Conservation (phyloP, 352 stramenopile species). For the Phytopythium helicoides region DNA sequence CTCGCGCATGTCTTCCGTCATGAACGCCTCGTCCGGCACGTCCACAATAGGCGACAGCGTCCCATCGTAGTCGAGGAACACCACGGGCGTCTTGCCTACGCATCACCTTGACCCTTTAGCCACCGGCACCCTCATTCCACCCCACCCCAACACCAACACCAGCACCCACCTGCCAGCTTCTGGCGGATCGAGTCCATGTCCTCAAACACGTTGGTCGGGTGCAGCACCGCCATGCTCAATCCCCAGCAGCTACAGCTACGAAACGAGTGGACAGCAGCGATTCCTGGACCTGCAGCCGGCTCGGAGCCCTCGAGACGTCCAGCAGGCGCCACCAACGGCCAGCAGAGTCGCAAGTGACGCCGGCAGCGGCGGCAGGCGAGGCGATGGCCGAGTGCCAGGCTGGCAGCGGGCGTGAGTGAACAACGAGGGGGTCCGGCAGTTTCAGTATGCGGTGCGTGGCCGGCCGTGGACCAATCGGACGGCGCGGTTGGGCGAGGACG, state of each 20-base stretch:
- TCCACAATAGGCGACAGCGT: constrained; percentile 81
- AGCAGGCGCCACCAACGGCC: too few relatives aligned
- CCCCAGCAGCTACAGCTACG: too few relatives aligned
- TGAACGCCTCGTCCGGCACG: constrained; percentile 62
- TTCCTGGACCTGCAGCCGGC: too few relatives aligned
- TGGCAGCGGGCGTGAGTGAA: too few relatives aligned
- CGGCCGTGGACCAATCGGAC: constrained; percentile 15
- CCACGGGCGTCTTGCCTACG: constrained; percentile 57
- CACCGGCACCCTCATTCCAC: too few relatives aligned
- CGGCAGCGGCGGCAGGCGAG: too few relatives aligned
- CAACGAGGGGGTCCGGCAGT: too few relatives aligned
- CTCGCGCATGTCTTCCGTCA: constrained; percentile 60
- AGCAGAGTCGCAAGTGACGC: too few relatives aligned
- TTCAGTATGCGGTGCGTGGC: neutral
- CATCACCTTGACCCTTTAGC: constrained; percentile 6
- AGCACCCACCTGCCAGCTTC: constrained; percentile 41
- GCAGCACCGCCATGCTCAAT: constrained; percentile 23
- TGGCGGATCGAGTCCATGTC: constrained; percentile 56
- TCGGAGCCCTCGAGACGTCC: too few relatives aligned
- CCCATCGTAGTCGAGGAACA: constrained; percentile 79
- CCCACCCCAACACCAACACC: too few relatives aligned
- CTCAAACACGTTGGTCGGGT: constrained; percentile 56
- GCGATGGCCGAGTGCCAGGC: too few relatives aligned
- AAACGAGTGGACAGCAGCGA: too few relatives aligned
- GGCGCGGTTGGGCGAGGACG: neutral